These are phyloP conservation scores for Nakazawaea siamensis DNA, from an alignment of 805 yeast genomes.

Conservation along the genomic window DNA sequence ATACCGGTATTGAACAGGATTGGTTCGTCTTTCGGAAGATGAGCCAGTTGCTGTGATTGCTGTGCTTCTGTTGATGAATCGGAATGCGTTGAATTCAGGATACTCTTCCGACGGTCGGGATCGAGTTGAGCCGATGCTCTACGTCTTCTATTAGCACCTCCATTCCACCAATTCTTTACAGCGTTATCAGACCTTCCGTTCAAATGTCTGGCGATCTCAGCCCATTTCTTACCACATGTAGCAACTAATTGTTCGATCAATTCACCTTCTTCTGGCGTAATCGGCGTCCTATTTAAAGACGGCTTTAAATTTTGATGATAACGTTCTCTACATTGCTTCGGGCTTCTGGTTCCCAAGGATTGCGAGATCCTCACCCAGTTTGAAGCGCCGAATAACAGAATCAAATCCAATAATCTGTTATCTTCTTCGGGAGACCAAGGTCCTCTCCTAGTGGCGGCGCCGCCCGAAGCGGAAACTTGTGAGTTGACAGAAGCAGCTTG, in stretches of 20 bases:
- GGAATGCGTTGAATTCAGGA: not conserved
- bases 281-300: slow-evolving; percentile 70
- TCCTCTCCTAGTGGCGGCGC: slow-evolving; percentile 66
- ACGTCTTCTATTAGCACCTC: slow-evolving; percentile 81
- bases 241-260: slow-evolving; percentile 73
- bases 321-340: slow-evolving; percentile 87
- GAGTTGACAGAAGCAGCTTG: no score
- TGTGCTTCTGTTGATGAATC: no score
- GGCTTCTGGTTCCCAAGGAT: slow-evolving; percentile 66
- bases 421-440: slow-evolving; percentile 92
- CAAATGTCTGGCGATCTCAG: slow-evolving; percentile 82
- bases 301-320: slow-evolving; percentile 91
- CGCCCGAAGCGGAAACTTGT: no score
- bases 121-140: slow-evolving; percentile 32
- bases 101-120: not conserved
- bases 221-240: slow-evolving; percentile 85
- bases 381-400: slow-evolving; percentile 64
- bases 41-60: not conserved
- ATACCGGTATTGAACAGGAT: slow-evolving; percentile 13
- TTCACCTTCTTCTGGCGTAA: slow-evolving; percentile 76
- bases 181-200: slow-evolving; percentile 88
- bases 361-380: slow-evolving; percentile 87
- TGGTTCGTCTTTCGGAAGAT: not conserved
- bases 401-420: slow-evolving; percentile 58
- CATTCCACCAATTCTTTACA: slow-evolving; percentile 95